These are phyloP conservation scores for Ensete glaucum DNA, from an alignment of 176 grass and related monocot genomes.

Conservation along the genomic window DNA sequence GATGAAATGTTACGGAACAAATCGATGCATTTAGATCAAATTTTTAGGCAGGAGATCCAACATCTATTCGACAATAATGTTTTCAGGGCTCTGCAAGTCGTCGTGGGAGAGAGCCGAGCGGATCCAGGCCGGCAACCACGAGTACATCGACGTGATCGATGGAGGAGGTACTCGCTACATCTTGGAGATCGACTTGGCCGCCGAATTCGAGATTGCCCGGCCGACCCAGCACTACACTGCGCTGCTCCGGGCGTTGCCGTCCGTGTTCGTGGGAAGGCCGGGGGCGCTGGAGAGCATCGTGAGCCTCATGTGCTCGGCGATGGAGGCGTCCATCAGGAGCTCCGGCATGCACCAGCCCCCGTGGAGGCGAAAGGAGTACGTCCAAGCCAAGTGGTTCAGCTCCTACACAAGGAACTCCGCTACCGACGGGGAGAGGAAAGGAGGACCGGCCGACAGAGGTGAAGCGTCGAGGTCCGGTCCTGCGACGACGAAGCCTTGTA, in stretches of 20 bases:
- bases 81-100: constrained; percentile 61
- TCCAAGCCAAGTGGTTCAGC: constrained; percentile 63
- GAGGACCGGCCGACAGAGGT: neutral
- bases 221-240: constrained; percentile 40
- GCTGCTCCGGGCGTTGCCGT: constrained; percentile 36
- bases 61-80: neutral
- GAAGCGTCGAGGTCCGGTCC: neutral
- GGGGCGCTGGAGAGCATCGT: constrained; percentile 33
- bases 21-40: too few species aligned
- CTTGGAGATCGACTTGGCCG: constrained; percentile 48
- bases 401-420: constrained; percentile 17
- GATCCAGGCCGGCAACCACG: constrained; percentile 31
- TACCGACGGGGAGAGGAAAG: neutral
- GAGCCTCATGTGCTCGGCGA: constrained; percentile 56
- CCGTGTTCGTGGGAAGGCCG: constrained; percentile 36
- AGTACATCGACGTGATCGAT: constrained; percentile 49
- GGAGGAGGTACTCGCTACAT: constrained; percentile 32
- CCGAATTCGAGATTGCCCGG: constrained; percentile 68
- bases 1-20: too few species aligned
- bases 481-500: constrained; percentile 14
- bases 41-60: too few species aligned
- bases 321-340: constrained; percentile 47
- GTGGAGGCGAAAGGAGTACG: constrained; percentile 60
- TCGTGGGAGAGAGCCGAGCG: constrained; percentile 37
- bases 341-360: constrained; percentile 68